These are phyloP conservation scores for Conticribra guillardii DNA, from an alignment of 108 stramenopile genomes.

Conservation along the genomic window DNA sequence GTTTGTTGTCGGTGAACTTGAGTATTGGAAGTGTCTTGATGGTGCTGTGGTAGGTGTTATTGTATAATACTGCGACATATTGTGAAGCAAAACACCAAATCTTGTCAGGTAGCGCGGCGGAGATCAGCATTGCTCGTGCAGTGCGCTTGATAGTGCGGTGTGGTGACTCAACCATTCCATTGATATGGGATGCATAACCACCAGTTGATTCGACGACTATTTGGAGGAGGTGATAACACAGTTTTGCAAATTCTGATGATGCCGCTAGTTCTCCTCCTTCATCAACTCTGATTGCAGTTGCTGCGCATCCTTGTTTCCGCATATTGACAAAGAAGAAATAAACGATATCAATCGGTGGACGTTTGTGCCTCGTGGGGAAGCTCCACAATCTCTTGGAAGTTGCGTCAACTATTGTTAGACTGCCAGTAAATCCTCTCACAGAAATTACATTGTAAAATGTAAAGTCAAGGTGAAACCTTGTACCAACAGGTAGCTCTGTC, in stretches of 20 bases:
- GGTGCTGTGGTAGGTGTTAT: background rate
- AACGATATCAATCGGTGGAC: constrained; percentile 19
- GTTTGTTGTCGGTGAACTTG: background rate
- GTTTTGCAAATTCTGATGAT: constrained; percentile 2
- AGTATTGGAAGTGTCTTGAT: background rate
- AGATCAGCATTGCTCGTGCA: constrained; percentile 10
- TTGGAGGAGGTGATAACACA: background rate
- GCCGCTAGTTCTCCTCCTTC: constrained; percentile 13
- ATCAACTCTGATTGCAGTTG: constrained; percentile 2
- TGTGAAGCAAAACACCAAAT: constrained; percentile 20
- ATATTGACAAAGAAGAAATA: constrained; percentile 13
- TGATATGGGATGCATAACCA: constrained; percentile 14
- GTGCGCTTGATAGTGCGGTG: constrained; percentile 13
- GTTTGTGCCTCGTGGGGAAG: constrained; percentile 12
- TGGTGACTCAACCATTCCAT: constrained; percentile 13
- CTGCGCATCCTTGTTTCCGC: background rate
- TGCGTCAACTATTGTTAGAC: constrained; percentile 12
- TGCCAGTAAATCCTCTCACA: background rate
- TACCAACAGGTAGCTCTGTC: constrained; percentile 5
- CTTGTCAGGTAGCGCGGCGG: background rate
- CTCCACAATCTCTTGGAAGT: background rate
- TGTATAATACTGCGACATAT: background rate
- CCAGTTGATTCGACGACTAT: constrained; percentile 16
- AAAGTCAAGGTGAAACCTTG: constrained; percentile 12
- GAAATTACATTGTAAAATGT: constrained; percentile 16